Evolutionary conservation across 2,329 filamentous ascomycete genomes (phyloP).

Genomic region (Mariannaea elegans): DNA sequence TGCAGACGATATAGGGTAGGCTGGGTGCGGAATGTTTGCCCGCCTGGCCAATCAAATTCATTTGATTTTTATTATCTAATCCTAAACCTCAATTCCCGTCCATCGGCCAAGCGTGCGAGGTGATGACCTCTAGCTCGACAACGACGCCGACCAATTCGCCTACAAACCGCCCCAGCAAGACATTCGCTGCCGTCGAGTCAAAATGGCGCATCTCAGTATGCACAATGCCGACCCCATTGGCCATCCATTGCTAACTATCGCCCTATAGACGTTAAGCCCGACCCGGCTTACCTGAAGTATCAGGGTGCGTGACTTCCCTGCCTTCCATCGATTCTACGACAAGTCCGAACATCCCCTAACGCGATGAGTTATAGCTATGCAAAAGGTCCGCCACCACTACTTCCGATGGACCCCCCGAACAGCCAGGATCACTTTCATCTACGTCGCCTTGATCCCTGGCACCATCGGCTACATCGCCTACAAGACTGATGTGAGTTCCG

Average conservation of each 20-base stretch:
- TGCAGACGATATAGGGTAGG: conserved; percentile 31
- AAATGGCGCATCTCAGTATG: conserved; percentile 53
- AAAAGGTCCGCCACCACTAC: conserved; percentile 86
- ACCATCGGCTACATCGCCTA: conserved; percentile 78
- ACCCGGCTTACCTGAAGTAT: conserved; percentile 53
- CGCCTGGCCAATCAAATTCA: conserved; percentile 30
- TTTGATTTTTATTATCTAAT: conserved; percentile 29
- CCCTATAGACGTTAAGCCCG: conserved; percentile 51
- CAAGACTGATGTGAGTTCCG: conserved; percentile 82
- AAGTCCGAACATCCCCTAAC: conserved; percentile 34
- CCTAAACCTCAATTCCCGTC: conserved; percentile 32
- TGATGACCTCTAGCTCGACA: conserved; percentile 31
- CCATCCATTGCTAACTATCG: conserved; percentile 37
- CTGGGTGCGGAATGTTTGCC: not conserved
- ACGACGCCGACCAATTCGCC: conserved; percentile 38
- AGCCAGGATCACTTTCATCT: conserved; percentile 80
- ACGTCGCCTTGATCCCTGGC: conserved; percentile 76
- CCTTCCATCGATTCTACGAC: conserved; percentile 23
- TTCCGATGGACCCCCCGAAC: conserved; percentile 93
- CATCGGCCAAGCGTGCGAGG: conserved; percentile 18
- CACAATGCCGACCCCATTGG: not conserved
- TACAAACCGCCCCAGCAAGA: conserved; percentile 33
- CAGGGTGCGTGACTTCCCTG: conserved; percentile 46
- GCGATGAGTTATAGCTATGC: conserved; percentile 70
- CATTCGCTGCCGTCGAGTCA: conserved; percentile 37